Base-by-base conservation (phyloP, 176 grass and related monocot species). In the Raddia distichophylla region DNA sequence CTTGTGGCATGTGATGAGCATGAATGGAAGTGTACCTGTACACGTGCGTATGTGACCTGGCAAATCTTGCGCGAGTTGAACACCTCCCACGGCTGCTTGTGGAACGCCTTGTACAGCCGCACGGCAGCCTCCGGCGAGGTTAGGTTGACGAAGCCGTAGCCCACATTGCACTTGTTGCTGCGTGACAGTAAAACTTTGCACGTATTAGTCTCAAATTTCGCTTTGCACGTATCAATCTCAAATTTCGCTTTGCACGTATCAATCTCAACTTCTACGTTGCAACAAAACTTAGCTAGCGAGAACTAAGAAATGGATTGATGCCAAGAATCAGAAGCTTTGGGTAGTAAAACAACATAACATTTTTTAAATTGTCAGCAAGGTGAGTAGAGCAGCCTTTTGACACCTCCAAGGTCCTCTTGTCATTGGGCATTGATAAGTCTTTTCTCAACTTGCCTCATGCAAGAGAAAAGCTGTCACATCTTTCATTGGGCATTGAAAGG, bases 121-220 rank as follows among this genome's bases (percentile, higher is more conserved):
- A 93, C 87, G 9, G 97, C 85, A 1, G 91, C 97, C 86, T 96
- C 89, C 61, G 97, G 93, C 35, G 97, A 93, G 58, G 97, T 99
- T 8, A 99, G 82, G 83, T 99, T 99, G 68, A 99, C 93, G 84
- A 99, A 99, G 43, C 97, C 97, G 64, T 99, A 99, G 17, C 97
- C 97, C 27, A 99, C 97, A 33, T 99, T 99, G 80, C 97, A 99
- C 76, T 99, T 99, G 91, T 99, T 99, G 89, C 97, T 99, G 86
- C 70, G 87, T 47, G 15, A 10, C 27, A 18, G 33, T 15, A 34
- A 61, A 80, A 45, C 19, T 55, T 82, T 6, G 37, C 3, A 54
- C 14, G 12, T 59, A 44, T 44, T 42, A 48, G 67, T 37, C 8
- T 16, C 6, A 15, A 59, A 3, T 40, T 40, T 40, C 4, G 4